Percentiles rank a stretch among this genome's conserved stretches.
phyloP scores from a whole-genome alignment of 2,329 filamentous ascomycete species.

The Conoideocrella luteorostrata region DNA sequence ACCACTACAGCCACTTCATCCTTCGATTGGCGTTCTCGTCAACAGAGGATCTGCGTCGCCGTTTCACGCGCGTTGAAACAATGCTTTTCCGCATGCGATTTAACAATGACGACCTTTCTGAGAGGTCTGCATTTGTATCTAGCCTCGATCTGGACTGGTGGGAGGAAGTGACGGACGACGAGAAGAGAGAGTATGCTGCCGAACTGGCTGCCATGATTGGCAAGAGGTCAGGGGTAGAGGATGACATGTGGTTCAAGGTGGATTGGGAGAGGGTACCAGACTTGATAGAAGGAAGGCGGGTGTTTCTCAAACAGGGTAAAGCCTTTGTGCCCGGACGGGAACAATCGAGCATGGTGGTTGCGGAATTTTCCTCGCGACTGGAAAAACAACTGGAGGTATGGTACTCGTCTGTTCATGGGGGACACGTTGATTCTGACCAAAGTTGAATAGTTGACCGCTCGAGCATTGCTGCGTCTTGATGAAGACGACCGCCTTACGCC shows the following conservation, averaged over 20 bases:
- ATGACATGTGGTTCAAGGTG: constrained; percentile 91
- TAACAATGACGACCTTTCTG: constrained; percentile 65
- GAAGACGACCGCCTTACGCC: constrained; percentile 85
- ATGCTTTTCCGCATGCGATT: constrained; percentile 83
- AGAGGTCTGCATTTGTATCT: constrained; percentile 70
- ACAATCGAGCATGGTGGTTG: constrained; percentile 81
- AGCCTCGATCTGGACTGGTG: constrained; percentile 82
- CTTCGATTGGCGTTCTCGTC: constrained; percentile 85
- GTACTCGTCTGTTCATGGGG: no score
- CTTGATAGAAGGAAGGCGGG: constrained; percentile 70
- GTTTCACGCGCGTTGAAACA: constrained; percentile 81
- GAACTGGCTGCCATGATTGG: constrained; percentile 50
- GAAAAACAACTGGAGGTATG: constrained; percentile 77
- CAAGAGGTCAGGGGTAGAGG: constrained; percentile 47
- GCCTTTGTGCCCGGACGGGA: constrained; percentile 86
- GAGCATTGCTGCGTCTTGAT: constrained; percentile 83
- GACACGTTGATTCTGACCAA: no score
- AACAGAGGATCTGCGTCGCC: constrained; percentile 81
- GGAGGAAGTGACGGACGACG: constrained; percentile 73
- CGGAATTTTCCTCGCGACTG: constrained; percentile 74
- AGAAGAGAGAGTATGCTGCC: constrained; percentile 58
- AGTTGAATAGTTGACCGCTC: constrained; percentile 68
- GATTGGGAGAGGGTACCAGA: constrained; percentile 93
- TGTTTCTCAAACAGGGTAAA: constrained; percentile 73
- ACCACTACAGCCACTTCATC: constrained; percentile 98